Base-by-base conservation (phyloP, 495 filamentous ascomycete species). In the Parmelia sp. region DNA sequence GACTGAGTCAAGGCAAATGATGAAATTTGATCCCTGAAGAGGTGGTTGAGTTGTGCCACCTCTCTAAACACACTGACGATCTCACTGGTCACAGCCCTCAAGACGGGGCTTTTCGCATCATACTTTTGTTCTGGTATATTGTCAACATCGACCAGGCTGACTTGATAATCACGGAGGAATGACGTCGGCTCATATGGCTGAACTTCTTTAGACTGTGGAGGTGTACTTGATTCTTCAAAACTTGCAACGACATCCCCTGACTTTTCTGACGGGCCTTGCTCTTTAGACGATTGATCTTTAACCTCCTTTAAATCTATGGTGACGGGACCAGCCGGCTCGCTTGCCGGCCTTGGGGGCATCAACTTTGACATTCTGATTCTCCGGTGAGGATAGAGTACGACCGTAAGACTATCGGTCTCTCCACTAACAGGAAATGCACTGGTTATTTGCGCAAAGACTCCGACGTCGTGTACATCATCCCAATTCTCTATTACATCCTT, bases 11-110 rank as follows among this genome's bases (percentile, higher is more conserved):
- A 94, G 27, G 92, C 93, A 74, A 97, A 99, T 3, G 92, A 91
- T 0, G 91, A 93, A 44, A 99, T 96, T 71, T 99, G 94, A 70
- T 99, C 95, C 25, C 92, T 84, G 80, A 99, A 99, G n/a, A 97
- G 80, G 55, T 86, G 88, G 75, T 97, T 99, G 72, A 96, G 80
- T 60, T 84, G 87, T 15, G 92, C 95, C 60, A 99, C 90, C 71
- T 97, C 92, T 74, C 96, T 96, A 82, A 96, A 97, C 10, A 96
- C 92, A 71, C 97, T 96, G 69, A 97, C 91, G 64, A 97, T 97
- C 73, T 99, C 95, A 72, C 90, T 94, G 23, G 92, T 96, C 44
- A 97, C 87, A 3, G 95, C 95, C 55, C 90, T 84, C 62, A 97
- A 90, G 27, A 92, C 82, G 21, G 85, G 85, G 68, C 85, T 91